Conservation (phyloP, 768 basidiomycete genomes). For the Paxillus ammoniavirescens region DNA sequence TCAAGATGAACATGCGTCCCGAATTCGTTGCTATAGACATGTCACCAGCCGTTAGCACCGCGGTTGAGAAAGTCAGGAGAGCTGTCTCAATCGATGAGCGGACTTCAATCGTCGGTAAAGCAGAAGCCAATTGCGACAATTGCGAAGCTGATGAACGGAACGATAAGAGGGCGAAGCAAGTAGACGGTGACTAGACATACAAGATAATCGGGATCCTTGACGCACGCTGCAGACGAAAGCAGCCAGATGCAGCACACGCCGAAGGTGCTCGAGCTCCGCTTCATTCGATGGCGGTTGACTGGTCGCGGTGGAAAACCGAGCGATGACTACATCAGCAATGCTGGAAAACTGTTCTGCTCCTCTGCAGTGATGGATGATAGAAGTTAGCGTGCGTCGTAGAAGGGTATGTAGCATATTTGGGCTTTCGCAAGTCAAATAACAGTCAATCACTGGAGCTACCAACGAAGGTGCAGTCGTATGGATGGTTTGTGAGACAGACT, state of each 20-base stretch:
- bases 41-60: slow-evolving; percentile 42
- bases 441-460: slow-evolving; percentile 53
- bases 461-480: slow-evolving; percentile 74
- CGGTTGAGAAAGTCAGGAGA: slow-evolving; percentile 32
- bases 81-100: slow-evolving; percentile 26
- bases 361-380: slow-evolving; percentile 81
- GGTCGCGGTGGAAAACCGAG: slow-evolving; percentile 31
- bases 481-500: slow-evolving; percentile 83
- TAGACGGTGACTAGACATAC: slow-evolving; percentile 38
- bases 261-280: slow-evolving; percentile 37
- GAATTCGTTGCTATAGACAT: slow-evolving; percentile 33
- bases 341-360: slow-evolving; percentile 60
- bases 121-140: slow-evolving; percentile 34
- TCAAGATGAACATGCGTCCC: slow-evolving; percentile 48
- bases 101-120: slow-evolving; percentile 27
- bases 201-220: slow-evolving; percentile 64
- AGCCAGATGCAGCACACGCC: slow-evolving; percentile 55
- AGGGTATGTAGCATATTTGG: slow-evolving; percentile 50
- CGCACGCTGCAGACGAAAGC: slow-evolving; percentile 61
- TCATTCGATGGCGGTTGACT: slow-evolving; percentile 1
- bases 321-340: slow-evolving; percentile 53
- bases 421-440: slow-evolving; percentile 44
- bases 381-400: slow-evolving; percentile 71
- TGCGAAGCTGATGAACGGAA: slow-evolving; percentile 32
- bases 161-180: slow-evolving; percentile 2